Percentiles rank a stretch among this genome's conserved stretches.
These are phyloP conservation scores for Gaeumannomyces sp. DNA, from an alignment of 2,329 filamentous ascomycete genomes.

Conservation along the genomic window DNA sequence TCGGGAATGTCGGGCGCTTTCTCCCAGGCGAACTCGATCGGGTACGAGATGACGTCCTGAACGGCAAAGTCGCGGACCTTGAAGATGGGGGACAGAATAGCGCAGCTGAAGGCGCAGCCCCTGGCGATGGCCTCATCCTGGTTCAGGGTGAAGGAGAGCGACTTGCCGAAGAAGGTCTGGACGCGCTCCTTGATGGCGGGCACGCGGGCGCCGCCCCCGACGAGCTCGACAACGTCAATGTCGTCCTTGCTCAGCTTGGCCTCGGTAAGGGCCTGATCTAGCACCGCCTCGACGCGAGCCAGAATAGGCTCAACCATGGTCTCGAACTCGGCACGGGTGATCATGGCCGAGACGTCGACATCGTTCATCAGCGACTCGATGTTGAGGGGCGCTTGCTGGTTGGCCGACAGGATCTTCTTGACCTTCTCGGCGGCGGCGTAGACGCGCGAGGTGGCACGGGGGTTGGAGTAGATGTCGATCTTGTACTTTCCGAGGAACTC, in stretches of 20 bases:
- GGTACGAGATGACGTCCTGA: slow-evolving; percentile 96
- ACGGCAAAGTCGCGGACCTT: slow-evolving; percentile 96
- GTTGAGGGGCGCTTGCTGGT: slow-evolving; percentile 85
- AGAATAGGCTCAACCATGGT: slow-evolving; percentile 81
- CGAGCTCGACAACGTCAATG: slow-evolving; percentile 88
- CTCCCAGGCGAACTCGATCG: slow-evolving; percentile 98
- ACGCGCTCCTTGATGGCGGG: slow-evolving; percentile 88
- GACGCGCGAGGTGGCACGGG: slow-evolving; percentile 83
- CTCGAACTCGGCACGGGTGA: slow-evolving; percentile 94
- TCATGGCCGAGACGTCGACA: slow-evolving; percentile 78
- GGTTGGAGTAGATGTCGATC: slow-evolving; percentile 87
- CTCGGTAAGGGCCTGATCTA: slow-evolving; percentile 91
- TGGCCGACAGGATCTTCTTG: slow-evolving; percentile 97
- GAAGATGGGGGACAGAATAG: slow-evolving; percentile 95
- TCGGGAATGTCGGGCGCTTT: slow-evolving; percentile 97
- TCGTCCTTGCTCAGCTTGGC: slow-evolving; percentile 87
- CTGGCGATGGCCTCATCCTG: slow-evolving; percentile 95
- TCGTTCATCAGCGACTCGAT: slow-evolving; percentile 99
- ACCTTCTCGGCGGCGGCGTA: slow-evolving; percentile 88
- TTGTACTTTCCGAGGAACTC: slow-evolving; percentile 98
- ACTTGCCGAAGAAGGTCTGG: slow-evolving; percentile 85
- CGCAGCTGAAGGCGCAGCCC: slow-evolving; percentile 95
- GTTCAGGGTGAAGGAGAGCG: slow-evolving; percentile 92
- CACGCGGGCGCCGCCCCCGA: slow-evolving; percentile 91
- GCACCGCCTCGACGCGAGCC: slow-evolving; percentile 60